These are phyloP conservation scores for Isabelozyma rhagii DNA, from an alignment of 805 yeast species.

Conservation along the genomic window DNA sequence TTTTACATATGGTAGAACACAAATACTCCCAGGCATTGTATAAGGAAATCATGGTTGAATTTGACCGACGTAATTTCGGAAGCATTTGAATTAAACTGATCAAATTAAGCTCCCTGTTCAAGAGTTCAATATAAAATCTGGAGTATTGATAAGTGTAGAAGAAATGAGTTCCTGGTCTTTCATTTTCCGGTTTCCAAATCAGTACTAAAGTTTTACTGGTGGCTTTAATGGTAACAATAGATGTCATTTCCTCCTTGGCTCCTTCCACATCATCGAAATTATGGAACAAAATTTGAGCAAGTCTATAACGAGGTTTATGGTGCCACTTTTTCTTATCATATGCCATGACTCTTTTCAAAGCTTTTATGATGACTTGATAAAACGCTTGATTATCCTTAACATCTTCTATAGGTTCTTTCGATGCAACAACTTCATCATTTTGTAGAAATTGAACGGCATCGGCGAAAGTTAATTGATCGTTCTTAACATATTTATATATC, in stretches of 20 bases:
- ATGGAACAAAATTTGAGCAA: slow-evolving; percentile 59
- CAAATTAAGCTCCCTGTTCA: slow-evolving; percentile 53
- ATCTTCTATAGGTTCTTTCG: not conserved
- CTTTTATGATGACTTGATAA: slow-evolving; percentile 37
- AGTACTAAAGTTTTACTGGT: slow-evolving; percentile 69
- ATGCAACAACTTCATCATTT: slow-evolving; percentile 26
- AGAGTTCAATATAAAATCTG: slow-evolving; percentile 54
- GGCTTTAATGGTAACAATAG: slow-evolving; percentile 62
- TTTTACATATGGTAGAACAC: slow-evolving; percentile 48
- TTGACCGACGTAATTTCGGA: slow-evolving; percentile 73
- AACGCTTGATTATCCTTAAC: slow-evolving; percentile 19
- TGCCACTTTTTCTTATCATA: slow-evolving; percentile 89
- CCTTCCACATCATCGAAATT: slow-evolving; percentile 48
- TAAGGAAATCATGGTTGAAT: slow-evolving; percentile 70
- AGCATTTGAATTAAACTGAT: slow-evolving; percentile 57
- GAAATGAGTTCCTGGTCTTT: slow-evolving; percentile 91
- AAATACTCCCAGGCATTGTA: slow-evolving; percentile 64
- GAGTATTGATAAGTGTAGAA: slow-evolving; percentile 71
- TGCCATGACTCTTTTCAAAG: slow-evolving; percentile 45
- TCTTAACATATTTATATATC: slow-evolving; percentile 52
- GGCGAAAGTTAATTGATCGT: slow-evolving; percentile 26
- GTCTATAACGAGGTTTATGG: slow-evolving; percentile 74
- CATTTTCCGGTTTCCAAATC: slow-evolving; percentile 92
- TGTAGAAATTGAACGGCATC: slow-evolving; percentile 40
- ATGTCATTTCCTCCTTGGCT: slow-evolving; percentile 64